Percentiles rank a stretch among this genome's conserved stretches.
Evolutionary conservation across 106 monocot species (phyloP).

Genomic region (Triglochin maritima): DNA sequence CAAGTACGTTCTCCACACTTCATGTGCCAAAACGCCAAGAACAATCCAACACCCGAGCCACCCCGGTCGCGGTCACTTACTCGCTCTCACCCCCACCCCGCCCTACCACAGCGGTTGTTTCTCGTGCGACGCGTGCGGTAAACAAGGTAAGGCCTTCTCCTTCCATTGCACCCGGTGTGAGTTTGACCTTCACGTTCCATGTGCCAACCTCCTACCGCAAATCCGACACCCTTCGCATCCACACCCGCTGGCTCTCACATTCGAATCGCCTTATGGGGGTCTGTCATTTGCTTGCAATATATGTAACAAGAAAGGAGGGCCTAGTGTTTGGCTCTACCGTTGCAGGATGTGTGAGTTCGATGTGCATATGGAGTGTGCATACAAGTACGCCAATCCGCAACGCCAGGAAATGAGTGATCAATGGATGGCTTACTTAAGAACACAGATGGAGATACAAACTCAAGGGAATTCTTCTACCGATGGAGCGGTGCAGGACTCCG

Average conservation of each 20-base stretch:
- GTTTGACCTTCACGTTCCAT: conserved; percentile 7
- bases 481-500: no score
- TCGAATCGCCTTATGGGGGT: neutral
- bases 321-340: neutral
- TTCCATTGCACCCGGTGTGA: conserved; percentile 4
- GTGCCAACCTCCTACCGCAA: neutral
- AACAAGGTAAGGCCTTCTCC: neutral
- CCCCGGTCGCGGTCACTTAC: no score
- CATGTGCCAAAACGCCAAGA: no score
- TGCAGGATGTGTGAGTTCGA: conserved; percentile 1
- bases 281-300: neutral
- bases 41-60: no score
- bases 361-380: conserved; percentile 5
- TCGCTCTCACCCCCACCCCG: no score
- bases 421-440: no score
- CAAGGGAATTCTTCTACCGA: no score
- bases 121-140: conserved; percentile 6
- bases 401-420: neutral
- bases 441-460: no score
- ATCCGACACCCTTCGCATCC: neutral
- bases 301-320: neutral
- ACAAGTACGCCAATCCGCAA: neutral
- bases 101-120: neutral
- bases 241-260: neutral
- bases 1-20: no score